Conservation (phyloP, 805 yeast species). For the Clavispora fructus region DNA sequence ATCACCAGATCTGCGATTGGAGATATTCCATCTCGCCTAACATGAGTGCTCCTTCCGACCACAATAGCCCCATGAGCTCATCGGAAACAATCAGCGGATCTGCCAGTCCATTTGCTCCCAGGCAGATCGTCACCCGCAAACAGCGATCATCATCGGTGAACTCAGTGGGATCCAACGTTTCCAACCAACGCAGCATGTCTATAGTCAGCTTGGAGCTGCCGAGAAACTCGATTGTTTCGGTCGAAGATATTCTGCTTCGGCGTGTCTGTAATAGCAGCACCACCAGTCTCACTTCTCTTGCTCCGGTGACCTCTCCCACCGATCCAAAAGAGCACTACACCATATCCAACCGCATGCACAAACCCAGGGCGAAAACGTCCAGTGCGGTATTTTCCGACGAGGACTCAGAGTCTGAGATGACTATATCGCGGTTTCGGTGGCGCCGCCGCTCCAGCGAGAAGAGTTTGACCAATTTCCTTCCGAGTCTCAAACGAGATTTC, state of each 20-base stretch:
- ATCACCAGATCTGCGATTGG: too few relatives aligned
- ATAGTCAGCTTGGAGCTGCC: constrained; percentile 36
- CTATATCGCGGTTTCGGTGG: constrained; percentile 7
- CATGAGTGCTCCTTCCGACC: neutral
- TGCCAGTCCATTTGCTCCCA: constrained; percentile 4
- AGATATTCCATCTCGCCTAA: neutral
- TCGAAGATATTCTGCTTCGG: constrained; percentile 27
- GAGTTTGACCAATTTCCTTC: constrained; percentile 7
- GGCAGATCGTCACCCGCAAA: constrained; percentile 5
- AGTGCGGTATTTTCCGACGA: constrained; percentile 31
- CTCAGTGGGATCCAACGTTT: constrained; percentile 24
- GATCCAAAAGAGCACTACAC: constrained; percentile 3
- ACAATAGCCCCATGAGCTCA: constrained; percentile 6
- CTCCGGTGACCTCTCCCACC: constrained; percentile 7
- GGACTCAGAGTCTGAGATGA: constrained; percentile 28
- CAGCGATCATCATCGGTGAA: constrained; percentile 32
- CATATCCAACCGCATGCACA: constrained; percentile 1
- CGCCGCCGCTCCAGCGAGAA: constrained; percentile 14
- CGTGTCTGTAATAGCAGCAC: constrained; percentile 32
- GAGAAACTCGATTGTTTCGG: constrained; percentile 35
- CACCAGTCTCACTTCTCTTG: constrained; percentile 18
- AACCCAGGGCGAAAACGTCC: constrained; percentile 7
- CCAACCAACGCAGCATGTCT: constrained; percentile 30
- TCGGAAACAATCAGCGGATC: constrained; percentile 4
- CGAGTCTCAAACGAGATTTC: constrained; percentile 13